A percentile compares a stretch with the other conserved stretches of the same genome.
Conservation (phyloP, 2,329 filamentous ascomycete species). For the Phialemonium atrogriseum region DNA sequence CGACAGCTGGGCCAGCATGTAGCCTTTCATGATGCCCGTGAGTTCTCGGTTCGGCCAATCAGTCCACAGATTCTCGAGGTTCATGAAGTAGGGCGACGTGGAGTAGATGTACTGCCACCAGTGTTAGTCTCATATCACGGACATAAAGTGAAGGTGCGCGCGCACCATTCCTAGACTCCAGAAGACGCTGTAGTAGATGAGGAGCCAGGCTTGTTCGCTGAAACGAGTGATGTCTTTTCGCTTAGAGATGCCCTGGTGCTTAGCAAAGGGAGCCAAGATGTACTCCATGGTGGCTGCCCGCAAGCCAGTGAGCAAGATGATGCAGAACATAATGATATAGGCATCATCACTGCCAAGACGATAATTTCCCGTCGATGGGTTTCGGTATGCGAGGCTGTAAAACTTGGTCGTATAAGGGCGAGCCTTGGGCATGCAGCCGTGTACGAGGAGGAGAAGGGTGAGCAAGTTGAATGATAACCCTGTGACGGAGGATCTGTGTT, state of each 20-base stretch:
- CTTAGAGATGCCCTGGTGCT: conserved; percentile 62
- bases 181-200: conserved; percentile 74
- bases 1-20: conserved; percentile 81
- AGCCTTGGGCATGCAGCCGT: conserved; percentile 74
- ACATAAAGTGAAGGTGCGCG: conserved; percentile 7
- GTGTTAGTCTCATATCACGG: conserved; percentile 8
- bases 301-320: conserved; percentile 79
- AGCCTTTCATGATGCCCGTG: conserved; percentile 69
- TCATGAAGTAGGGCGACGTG: conserved; percentile 69
- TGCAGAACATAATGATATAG: conserved; percentile 68
- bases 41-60: conserved; percentile 77
- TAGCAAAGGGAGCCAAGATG: conserved; percentile 69
- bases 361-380: conserved; percentile 60
- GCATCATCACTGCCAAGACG: conserved; percentile 71
- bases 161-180: conserved; percentile 79
- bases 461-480: conserved; percentile 82
- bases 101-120: conserved; percentile 64
- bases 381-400: conserved; percentile 79
- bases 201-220: conserved; percentile 88
- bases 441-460: conserved; percentile 71
- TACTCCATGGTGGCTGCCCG: conserved; percentile 84
- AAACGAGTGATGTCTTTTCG: conserved; percentile 74
- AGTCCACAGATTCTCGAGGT: conserved; percentile 72
- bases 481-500: conserved; percentile 22
- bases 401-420: conserved; percentile 77